phyloP scores from a whole-genome alignment of 1,139 yeast genomes.

The Geotrichum histeridarum region DNA sequence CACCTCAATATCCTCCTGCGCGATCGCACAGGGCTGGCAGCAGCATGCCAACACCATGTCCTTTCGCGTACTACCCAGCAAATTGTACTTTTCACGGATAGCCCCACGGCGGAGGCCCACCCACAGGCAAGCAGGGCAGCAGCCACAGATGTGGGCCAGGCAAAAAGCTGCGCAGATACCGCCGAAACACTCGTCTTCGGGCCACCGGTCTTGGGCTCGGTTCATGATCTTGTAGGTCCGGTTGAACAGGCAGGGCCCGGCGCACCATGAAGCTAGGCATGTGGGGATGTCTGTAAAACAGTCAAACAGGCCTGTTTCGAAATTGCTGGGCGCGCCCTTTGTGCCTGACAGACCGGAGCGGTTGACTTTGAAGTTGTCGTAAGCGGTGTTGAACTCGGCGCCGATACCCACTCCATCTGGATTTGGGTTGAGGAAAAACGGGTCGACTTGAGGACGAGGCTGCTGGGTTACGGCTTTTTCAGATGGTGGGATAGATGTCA shows the following conservation, averaged over 20 bases:
- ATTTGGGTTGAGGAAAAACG: constrained; percentile 3
- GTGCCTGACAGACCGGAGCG: constrained; percentile 4
- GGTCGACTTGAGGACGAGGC: not conserved
- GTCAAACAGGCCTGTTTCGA: constrained; percentile 5
- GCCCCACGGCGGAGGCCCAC: not conserved
- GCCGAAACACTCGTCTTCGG: constrained; percentile 1
- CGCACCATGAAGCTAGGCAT: not conserved
- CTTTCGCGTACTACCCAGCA: not conserved
- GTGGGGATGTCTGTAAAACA: constrained; percentile 3
- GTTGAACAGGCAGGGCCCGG: constrained; percentile 3
- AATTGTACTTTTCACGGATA: not conserved
- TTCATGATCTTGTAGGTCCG: constrained; percentile 3
- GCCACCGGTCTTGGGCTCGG: not conserved
- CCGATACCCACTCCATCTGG: no score
- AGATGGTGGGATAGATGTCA: not conserved
- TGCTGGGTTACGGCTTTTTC: not conserved
- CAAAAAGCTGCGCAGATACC: not conserved
- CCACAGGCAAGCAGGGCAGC: not conserved
- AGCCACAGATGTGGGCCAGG: not conserved
- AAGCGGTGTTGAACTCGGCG: not conserved
- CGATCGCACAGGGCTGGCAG: not conserved
- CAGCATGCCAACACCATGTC: not conserved
- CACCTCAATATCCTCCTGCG: constrained; percentile 3
- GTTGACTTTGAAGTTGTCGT: constrained; percentile 2
- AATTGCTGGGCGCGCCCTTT: not conserved